Conservation (phyloP, 345 rosid genomes). For the Bruguiera gymnorhiza region DNA sequence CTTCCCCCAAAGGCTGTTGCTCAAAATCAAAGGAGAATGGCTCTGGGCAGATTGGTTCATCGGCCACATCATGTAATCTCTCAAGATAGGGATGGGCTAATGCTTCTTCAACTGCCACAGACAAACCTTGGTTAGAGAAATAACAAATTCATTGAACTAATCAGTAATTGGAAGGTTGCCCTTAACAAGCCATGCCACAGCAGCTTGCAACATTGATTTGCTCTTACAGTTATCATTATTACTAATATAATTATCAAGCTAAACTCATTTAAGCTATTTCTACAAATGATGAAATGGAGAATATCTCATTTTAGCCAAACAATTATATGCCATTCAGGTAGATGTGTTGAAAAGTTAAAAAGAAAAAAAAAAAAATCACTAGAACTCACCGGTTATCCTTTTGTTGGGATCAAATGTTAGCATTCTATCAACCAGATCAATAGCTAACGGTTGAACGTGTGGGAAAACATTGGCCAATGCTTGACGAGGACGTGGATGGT, state of each 20-base stretch:
- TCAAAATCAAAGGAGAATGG: constrained; percentile 89
- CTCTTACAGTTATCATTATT: no score
- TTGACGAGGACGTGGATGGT: constrained; percentile 65
- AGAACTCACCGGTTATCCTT: constrained; percentile 83
- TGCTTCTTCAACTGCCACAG: constrained; percentile 82
- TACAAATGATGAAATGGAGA: no score
- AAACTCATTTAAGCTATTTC: no score
- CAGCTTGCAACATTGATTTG: no score
- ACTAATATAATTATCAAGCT: no score
- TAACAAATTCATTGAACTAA: not conserved
- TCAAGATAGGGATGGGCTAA: constrained; percentile 81
- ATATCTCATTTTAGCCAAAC: no score
- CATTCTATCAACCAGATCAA: constrained; percentile 87
- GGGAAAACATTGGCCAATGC: constrained; percentile 60
- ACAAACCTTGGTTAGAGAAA: constrained; percentile 8
- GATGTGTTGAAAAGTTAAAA: no score
- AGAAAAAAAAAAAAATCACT: no score
- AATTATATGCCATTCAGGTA: no score
- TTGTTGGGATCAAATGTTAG: constrained; percentile 82
- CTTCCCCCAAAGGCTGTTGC: constrained; percentile 73
- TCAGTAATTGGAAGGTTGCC: no score
- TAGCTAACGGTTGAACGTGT: constrained; percentile 70
- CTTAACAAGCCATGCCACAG: no score
- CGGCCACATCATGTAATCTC: constrained; percentile 76
- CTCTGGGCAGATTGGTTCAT: constrained; percentile 77